Evolutionary conservation across 2,329 filamentous ascomycete species (phyloP).

Genomic region (Ampelomyces quisqualis): DNA sequence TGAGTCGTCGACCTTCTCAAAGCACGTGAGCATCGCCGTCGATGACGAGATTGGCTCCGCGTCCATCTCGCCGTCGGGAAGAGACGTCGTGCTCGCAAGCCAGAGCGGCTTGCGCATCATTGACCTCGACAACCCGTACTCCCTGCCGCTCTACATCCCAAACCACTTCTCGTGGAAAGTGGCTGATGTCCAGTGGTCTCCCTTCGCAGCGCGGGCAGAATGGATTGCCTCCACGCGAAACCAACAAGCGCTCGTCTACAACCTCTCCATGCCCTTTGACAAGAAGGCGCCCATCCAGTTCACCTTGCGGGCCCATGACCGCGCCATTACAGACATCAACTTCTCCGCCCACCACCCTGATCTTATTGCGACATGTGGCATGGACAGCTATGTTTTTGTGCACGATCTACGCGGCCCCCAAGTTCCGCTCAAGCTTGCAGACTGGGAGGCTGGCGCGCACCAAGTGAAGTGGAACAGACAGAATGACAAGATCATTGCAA

Average conservation of each 20-base stretch:
- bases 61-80: constrained; percentile 86
- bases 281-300: constrained; percentile 82
- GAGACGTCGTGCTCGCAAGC: constrained; percentile 84
- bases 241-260: constrained; percentile 92
- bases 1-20: constrained; percentile 84
- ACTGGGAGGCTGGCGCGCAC: constrained; percentile 91
- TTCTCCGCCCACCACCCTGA: constrained; percentile 93
- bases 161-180: constrained; percentile 93
- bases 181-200: constrained; percentile 95
- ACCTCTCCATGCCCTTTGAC: constrained; percentile 62
- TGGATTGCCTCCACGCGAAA: constrained; percentile 96
- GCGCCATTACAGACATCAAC: constrained; percentile 94
- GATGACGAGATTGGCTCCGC: constrained; percentile 79
- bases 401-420: constrained; percentile 74
- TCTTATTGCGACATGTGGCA: constrained; percentile 82
- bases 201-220: constrained; percentile 83
- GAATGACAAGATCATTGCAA: constrained; percentile 82
- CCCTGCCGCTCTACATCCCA: constrained; percentile 78
- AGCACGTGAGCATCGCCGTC: constrained; percentile 80
- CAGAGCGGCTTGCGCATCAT: constrained; percentile 88
- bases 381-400: constrained; percentile 89
- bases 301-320: constrained; percentile 78
- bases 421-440: constrained; percentile 61
- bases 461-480: constrained; percentile 95
- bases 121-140: constrained; percentile 86